phyloP scores from a whole-genome alignment of 1,284 basidiomycete species.

The Ganoderma lucidum region DNA sequence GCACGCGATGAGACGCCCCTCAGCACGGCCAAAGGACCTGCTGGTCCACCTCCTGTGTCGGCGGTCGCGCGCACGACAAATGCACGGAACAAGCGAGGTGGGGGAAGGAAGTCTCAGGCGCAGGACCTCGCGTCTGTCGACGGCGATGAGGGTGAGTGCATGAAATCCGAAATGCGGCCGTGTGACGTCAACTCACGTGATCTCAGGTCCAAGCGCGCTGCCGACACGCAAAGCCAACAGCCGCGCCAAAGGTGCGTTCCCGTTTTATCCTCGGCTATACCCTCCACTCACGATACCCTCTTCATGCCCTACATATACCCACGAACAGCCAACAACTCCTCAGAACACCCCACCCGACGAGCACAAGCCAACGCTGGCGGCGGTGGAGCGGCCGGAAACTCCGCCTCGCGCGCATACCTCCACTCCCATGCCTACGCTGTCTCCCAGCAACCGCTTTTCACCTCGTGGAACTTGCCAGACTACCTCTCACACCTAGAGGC shows the following conservation, averaged over 20 bases:
- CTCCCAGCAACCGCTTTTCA: slow-evolving; percentile 77
- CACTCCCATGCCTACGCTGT: slow-evolving; percentile 80
- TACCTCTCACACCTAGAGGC: slow-evolving; percentile 90
- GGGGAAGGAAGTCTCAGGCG: slow-evolving; percentile 54
- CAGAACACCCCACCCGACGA: slow-evolving; percentile 34
- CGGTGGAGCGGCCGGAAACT: slow-evolving; percentile 35
- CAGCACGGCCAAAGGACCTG: slow-evolving; percentile 32
- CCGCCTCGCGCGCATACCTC: slow-evolving; percentile 62
- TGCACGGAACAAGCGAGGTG: slow-evolving; percentile 50
- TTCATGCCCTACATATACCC: slow-evolving; percentile 32
- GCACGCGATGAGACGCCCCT: slow-evolving; percentile 57
- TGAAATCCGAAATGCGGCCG: slow-evolving; percentile 21
- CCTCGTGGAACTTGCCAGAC: slow-evolving; percentile 93
- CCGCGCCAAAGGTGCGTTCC: slow-evolving; percentile 55
- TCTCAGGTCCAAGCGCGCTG: slow-evolving; percentile 40
- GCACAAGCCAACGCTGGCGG: slow-evolving; percentile 37
- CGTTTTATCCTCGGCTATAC: slow-evolving; percentile 50
- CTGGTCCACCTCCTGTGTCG: slow-evolving; percentile 41
- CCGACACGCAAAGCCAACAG: slow-evolving; percentile 47
- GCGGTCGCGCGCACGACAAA: slow-evolving; percentile 41
- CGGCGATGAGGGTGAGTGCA: slow-evolving; percentile 67
- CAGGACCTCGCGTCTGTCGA: slow-evolving; percentile 54
- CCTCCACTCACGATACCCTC: slow-evolving; percentile 47
- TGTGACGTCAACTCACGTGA: slow-evolving; percentile 51
- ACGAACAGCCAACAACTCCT: slow-evolving; percentile 42